Conservation (phyloP, 352 stramenopile genomes). For the Pythium periplocum region DNA sequence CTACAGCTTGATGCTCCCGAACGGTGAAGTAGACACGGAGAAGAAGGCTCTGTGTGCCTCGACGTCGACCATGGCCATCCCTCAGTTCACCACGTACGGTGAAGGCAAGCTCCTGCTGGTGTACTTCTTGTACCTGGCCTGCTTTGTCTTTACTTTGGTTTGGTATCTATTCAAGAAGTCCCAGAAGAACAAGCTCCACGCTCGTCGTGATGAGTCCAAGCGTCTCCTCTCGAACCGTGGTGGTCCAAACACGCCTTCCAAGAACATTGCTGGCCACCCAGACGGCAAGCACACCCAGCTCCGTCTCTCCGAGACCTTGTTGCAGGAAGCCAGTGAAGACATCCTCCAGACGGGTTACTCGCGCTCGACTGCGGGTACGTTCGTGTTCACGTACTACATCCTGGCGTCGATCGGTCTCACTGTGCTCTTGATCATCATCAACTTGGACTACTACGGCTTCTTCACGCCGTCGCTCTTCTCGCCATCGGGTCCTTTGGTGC, state of each 20-base stretch:
- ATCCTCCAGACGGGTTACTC: slow-evolving; percentile 47
- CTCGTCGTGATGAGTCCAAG: neutral
- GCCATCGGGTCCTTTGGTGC: slow-evolving; percentile 40
- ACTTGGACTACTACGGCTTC: slow-evolving; percentile 53
- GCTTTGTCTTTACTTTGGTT: neutral
- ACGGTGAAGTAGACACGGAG: slow-evolving; percentile 24
- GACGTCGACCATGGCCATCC: slow-evolving; percentile 16
- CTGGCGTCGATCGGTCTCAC: slow-evolving; percentile 50
- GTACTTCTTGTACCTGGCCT: slow-evolving; percentile 37
- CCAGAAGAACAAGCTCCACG: neutral
- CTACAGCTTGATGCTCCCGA: slow-evolving; percentile 35
- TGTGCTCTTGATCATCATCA: slow-evolving; percentile 37
- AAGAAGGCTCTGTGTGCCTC: slow-evolving; percentile 24
- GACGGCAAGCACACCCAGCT: no score
- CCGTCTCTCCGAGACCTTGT: no score
- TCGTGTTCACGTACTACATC: slow-evolving; percentile 56
- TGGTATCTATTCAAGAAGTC: neutral
- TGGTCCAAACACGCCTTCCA: neutral
- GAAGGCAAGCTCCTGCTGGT: slow-evolving; percentile 40
- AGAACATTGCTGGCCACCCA: neutral
- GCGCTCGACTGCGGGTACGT: slow-evolving; percentile 31
- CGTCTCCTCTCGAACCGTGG: neutral
- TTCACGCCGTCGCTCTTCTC: slow-evolving; percentile 46
- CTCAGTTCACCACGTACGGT: slow-evolving; percentile 51
- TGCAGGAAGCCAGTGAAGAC: slow-evolving; percentile 18